These are phyloP conservation scores for Fraxinus latifolia DNA, from an alignment of 305 asterid species.

Conservation along the genomic window DNA sequence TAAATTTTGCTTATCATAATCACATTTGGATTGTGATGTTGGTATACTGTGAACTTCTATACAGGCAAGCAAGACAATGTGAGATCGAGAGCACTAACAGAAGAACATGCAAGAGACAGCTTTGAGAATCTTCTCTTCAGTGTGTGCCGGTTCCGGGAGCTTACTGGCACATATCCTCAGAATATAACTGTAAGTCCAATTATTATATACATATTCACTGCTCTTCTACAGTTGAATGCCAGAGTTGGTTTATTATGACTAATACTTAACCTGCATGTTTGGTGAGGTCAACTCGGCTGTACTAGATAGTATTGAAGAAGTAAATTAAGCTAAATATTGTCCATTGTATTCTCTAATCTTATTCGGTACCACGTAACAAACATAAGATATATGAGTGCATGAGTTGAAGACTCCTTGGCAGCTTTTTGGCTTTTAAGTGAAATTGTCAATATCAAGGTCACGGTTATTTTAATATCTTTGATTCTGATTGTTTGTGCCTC, in stretches of 20 bases:
- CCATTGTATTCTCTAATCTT: background rate
- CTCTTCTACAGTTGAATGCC: constrained; percentile 6
- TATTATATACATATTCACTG: constrained; percentile 4
- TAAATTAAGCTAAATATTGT: background rate
- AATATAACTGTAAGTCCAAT: constrained; percentile 74
- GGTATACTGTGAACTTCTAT: constrained; percentile 14
- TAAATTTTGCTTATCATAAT: constrained; percentile 3
- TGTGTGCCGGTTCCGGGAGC: constrained; percentile 89
- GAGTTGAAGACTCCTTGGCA: background rate
- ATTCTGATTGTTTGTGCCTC: background rate
- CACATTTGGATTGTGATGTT: background rate
- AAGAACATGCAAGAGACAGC: constrained; percentile 97
- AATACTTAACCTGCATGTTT: background rate
- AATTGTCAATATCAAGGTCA: background rate
- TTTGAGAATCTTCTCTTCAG: constrained; percentile 92
- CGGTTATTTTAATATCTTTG: background rate
- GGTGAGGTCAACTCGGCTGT: background rate
- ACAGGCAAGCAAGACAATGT: constrained; percentile 65
- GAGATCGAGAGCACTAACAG: constrained; percentile 77
- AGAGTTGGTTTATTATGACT: constrained; percentile 13
- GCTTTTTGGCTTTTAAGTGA: background rate
- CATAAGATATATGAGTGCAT: background rate
- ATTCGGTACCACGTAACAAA: background rate
- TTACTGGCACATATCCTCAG: constrained; percentile 78
- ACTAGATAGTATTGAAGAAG: background rate